Conservation (phyloP, 352 stramenopile genomes). For the Pythium pyrilobum region DNA sequence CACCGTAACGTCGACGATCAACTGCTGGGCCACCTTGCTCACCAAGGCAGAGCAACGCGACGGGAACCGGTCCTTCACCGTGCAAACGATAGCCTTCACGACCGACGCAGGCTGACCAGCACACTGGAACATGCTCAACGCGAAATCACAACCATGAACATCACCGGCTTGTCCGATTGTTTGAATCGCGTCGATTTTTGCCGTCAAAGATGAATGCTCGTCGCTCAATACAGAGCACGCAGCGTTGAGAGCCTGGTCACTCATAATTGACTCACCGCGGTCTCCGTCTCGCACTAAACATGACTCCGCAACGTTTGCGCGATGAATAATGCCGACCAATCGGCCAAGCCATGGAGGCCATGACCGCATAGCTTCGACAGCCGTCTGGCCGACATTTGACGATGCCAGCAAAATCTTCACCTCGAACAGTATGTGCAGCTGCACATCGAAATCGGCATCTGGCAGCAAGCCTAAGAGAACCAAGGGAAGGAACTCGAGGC, state of each 20-base stretch:
- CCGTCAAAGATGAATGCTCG: constrained; percentile 28
- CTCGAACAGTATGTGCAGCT: constrained; percentile 49
- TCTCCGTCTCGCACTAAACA: neutral
- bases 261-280: constrained; percentile 4
- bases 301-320: neutral
- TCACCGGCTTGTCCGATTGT: constrained; percentile 39
- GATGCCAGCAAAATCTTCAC: constrained; percentile 43
- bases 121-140: constrained; percentile 52
- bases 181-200: constrained; percentile 54
- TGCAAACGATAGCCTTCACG: constrained; percentile 42
- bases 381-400: constrained; percentile 33
- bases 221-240: constrained; percentile 51
- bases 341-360: constrained; percentile 66
- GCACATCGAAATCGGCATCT: constrained; percentile 43
- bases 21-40: constrained; percentile 41
- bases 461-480: constrained; percentile 48
- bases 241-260: constrained; percentile 39
- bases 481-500: constrained; percentile 49
- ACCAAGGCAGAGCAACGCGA: constrained; percentile 39
- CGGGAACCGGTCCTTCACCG: constrained; percentile 47
- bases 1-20: constrained; percentile 62
- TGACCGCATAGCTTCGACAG: constrained; percentile 66
- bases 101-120: constrained; percentile 30
- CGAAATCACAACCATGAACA: constrained; percentile 43
- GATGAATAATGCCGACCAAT: constrained; percentile 28